Conservation (phyloP, 2,329 filamentous ascomycete genomes). For the Venturia carpophila region DNA sequence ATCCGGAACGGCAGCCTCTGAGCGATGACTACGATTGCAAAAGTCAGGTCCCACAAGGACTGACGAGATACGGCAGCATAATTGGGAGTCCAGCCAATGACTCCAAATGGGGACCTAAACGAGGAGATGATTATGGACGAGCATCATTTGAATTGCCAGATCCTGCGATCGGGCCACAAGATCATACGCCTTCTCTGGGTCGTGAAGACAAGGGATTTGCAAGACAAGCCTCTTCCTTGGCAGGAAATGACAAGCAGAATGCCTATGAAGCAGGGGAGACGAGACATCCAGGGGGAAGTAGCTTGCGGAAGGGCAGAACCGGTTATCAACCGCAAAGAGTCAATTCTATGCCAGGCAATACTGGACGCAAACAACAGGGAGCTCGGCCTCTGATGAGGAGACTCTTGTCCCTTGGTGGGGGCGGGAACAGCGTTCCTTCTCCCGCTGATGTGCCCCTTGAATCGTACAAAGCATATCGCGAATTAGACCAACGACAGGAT, state of each 20-base stretch:
- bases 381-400: constrained; percentile 32
- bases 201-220: background rate
- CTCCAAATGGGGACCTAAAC: constrained; percentile 10
- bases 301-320: constrained; percentile 29
- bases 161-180: constrained; percentile 42
- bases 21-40: constrained; percentile 13
- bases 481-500: constrained; percentile 64
- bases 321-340: constrained; percentile 35
- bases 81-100: constrained; percentile 41
- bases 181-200: constrained; percentile 1
- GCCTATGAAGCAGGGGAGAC: constrained; percentile 41
- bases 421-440: constrained; percentile 25
- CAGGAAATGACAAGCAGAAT: constrained; percentile 22
- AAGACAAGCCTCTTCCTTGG: background rate
- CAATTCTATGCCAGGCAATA: constrained; percentile 32
- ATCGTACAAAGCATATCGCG: constrained; percentile 41
- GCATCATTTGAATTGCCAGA: constrained; percentile 53
- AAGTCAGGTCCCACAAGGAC: constrained; percentile 18
- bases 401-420: constrained; percentile 37
- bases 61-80: constrained; percentile 57
- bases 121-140: constrained; percentile 29
- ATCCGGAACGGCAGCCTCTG: constrained; percentile 10
- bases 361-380: constrained; percentile 21
- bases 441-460: constrained; percentile 46
- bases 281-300: constrained; percentile 15